Base-by-base conservation (phyloP, 306 rosid genomes). In the Myrica gale region DNA sequence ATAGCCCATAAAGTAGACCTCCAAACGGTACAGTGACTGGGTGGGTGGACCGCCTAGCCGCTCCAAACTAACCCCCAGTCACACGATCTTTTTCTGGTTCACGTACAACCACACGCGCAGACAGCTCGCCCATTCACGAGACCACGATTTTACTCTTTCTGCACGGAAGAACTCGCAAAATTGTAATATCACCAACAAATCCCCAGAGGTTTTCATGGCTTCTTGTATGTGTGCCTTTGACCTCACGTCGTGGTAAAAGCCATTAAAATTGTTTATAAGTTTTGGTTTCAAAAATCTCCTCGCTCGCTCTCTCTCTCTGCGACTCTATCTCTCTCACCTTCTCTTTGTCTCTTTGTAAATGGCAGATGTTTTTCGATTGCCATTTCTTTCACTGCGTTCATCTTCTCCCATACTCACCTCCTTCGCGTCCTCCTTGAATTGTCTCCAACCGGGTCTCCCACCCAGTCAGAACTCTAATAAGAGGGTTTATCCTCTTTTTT, bases 311-410 rank as follows among this genome's bases (percentile, higher is more conserved):
- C 37, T 32, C 37, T 32, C 37, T 32, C 12, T 20, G 43, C 1
- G 17, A 16, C 46, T 57, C 15, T 39, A 4, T 76, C 61, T 53
- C 56, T 21, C 10, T 58, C 10, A 11, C 12, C 41, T 12, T 53
- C 57, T 42, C 5, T 41, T 17, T 17, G 20, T 45, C 55, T 60
- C 41, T 8, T 42, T 75, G n/a, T 78, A 79, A 84, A 94, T 94
- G 98, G 98, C 98, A 9, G 90, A 84, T 86, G 89, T 84, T 78
- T 50, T 87, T 78, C 90, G 85, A 72, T 79, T 88, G 55, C 88
- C 87, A 69, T 84, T 80, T 54, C 93, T 82, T 71, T 84, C 92
- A 53, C 87, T 80, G 69, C 92, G 81, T 54, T 86, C 83, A 79
- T 82, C 96, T 42, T 74, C 84, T 42, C 80, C 90, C 73, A 62